Conservation (phyloP, 1,284 basidiomycete species). For the Cutaneotrichosporon dermatis region DNA sequence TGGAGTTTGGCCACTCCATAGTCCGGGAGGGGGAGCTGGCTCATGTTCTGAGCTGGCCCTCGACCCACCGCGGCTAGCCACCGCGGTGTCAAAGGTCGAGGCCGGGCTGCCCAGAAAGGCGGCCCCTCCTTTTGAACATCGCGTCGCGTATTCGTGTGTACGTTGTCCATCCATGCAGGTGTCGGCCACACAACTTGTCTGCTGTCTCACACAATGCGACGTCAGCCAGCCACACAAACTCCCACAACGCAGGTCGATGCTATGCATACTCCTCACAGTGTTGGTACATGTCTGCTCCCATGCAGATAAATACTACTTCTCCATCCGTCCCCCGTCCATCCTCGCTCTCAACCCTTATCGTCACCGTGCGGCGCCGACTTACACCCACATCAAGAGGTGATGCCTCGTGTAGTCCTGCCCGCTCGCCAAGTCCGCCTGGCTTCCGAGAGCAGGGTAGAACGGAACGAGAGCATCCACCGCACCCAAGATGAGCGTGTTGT, state of each 20-base stretch:
- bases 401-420: constrained; percentile 78
- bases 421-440: constrained; percentile 72
- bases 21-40: too few species aligned
- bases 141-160: too few species aligned
- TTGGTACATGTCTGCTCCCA: constrained; percentile 1
- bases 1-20: too few species aligned
- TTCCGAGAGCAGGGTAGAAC: constrained; percentile 88
- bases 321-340: too few species aligned
- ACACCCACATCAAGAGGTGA: constrained; percentile 59
- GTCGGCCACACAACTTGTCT: too few species aligned
- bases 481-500: constrained; percentile 80
- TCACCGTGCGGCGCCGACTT: constrained; percentile 3
- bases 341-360: too few species aligned
- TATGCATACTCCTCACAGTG: constrained; percentile 2
- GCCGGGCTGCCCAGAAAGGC: too few species aligned
- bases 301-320: neutral
- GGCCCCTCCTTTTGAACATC: too few species aligned
- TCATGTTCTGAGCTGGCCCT: too few species aligned
- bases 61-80: too few species aligned
- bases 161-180: too few species aligned
- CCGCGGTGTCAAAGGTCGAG: too few species aligned
- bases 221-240: neutral
- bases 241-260: neutral
- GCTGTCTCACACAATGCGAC: neutral
- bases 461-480: constrained; percentile 82